Evolutionary conservation across 805 yeast genomes (phyloP), one percentile per base, ranked within the genome.

Genomic region (Candida vartiovaarae): DNA sequence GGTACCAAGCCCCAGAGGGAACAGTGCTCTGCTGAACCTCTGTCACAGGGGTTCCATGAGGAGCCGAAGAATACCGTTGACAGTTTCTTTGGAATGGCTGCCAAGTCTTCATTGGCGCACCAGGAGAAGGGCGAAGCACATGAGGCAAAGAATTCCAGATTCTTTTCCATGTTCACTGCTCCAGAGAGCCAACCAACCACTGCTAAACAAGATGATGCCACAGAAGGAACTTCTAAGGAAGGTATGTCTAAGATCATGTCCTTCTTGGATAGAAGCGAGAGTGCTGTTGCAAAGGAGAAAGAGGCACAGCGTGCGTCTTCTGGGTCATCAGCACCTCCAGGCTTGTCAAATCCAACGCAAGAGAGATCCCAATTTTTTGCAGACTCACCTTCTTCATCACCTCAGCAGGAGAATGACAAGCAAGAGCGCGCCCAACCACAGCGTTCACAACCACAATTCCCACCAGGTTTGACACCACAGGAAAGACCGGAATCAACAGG

Each of bases 81-180:
- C 40, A 55, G 53, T 38, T 53, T 55, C 38, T 58, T 57, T 38
- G 51, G 55, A 3, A 34, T 51, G 23, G 47, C 45, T 20, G 47
- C 45, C 6, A 44, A 47, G 27, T 40, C 49, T 10, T 39, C 47
- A 6, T 25, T 39, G 6, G 10, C 38, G 11, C 32, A 43, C n/a
- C 32, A 15, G 8, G 34, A 32, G 23, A 11, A 36, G 32, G 27
- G 11, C 27, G 41, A 39, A 20, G n/a, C 37, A 6, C 25, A 23
- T 9, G 53, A 42, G 32, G 52, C 53, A 20, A 57, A 53, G 39
- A 58, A 53, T 44, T 58, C 62, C 6, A 57, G 57, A 40, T 58
- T 58, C 45, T 50, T 53, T 23, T 51, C 57, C n/a, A 51, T 58
- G 46, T 58, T 58, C 46, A 47, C 29, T 31, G 35, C 47, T 20